Base-by-base conservation (phyloP, 2,329 filamentous ascomycete genomes). In the Lachnellula cervina region DNA sequence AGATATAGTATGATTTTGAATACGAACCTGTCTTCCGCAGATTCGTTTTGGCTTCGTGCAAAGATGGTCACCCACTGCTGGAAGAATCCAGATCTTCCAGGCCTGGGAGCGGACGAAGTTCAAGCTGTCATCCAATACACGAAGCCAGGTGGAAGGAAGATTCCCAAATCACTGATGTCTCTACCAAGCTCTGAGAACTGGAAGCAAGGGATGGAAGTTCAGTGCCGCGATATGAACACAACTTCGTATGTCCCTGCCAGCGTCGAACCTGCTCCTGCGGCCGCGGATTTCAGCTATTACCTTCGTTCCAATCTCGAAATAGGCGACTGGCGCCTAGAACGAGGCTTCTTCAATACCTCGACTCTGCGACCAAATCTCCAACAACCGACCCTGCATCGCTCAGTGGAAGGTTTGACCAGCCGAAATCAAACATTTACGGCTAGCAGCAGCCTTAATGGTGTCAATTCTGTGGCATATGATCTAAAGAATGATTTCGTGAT, bases 1-100 rank as follows among this genome's bases (percentile, higher is more conserved):
- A 79, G 88, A 14, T 90, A 89, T 64, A 87, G 85, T 63, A 76
- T 87, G 14, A 70, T 90, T 0, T 64, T 90, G 1, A 80, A 80
- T 1, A 77, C 84, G 5, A 84, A 85, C 65, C 79, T 80, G 49
- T 76, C 78, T 2, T 73, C 75, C 0, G 67, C 70, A 5, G 69
- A 77, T 16, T 73, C 81, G 7, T 90, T 85, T 65, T 87, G 86
- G 73, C 78, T 90, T 60, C 76, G 86, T 21, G 83, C 84, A 0
- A 76, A 78, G 46, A 84, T 86, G 80, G 71, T 83, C 28, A 80
- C 75, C 6, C 76, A 80, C 57, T 86, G 82, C 64, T 85, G 85
- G 64, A 77, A 78, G 6, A 75, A 80, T 47, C 74, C 78, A 34
- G 73, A 76, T 0, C 67, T 75, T 32, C 67, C 75, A 61, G 64